These are phyloP conservation scores for Syncephalastrum sp. DNA, from an alignment of 371 early-diverging fungal species.

Conservation along the genomic window DNA sequence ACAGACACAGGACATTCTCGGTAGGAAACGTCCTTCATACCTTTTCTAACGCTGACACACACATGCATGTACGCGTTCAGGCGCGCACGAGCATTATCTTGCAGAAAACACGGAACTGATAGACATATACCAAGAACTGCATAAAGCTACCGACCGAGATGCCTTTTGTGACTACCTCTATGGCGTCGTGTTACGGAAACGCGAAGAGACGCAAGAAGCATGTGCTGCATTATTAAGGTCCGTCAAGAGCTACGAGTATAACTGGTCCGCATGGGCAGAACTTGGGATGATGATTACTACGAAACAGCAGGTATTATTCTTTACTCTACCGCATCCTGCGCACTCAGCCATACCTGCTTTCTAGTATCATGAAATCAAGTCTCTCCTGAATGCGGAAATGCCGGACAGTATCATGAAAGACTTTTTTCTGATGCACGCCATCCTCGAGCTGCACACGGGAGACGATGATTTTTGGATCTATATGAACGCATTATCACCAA, in stretches of 20 bases:
- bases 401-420: constrained; percentile 54
- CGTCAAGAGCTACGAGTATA: constrained; percentile 69
- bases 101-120: constrained; percentile 52
- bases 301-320: constrained; percentile 39
- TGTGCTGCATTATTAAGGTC: constrained; percentile 63
- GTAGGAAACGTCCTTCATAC: constrained; percentile 9
- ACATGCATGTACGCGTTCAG: constrained; percentile 16
- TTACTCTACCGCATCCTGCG: neutral
- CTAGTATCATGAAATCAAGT: constrained; percentile 26
- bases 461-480: constrained; percentile 15
- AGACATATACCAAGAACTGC: constrained; percentile 48
- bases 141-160: constrained; percentile 50
- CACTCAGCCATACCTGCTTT: neutral
- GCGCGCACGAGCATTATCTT: constrained; percentile 41
- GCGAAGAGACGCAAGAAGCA: constrained; percentile 50
- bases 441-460: constrained; percentile 37
- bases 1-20: constrained; percentile 55
- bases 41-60: neutral
- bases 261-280: constrained; percentile 93
- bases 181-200: constrained; percentile 53
- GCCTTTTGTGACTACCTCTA: constrained; percentile 72
- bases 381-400: constrained; percentile 24
- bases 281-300: constrained; percentile 57
- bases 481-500: constrained; percentile 28
- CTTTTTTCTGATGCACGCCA: constrained; percentile 58